phyloP scores from a whole-genome alignment of 352 stramenopile species.

The Peronospora belbahrii region DNA sequence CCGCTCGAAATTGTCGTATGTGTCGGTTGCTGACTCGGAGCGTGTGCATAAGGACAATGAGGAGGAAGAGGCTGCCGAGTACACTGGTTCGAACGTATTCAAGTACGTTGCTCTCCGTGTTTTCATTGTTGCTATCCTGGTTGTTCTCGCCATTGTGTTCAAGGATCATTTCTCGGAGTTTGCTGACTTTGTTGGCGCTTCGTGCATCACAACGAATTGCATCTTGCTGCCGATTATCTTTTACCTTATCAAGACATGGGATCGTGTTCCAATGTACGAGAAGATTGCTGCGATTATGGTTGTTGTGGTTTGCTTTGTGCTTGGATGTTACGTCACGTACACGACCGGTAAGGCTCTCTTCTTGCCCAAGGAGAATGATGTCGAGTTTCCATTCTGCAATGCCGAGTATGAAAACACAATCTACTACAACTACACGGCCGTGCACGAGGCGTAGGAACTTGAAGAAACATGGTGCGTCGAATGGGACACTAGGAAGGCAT shows the following conservation, averaged over 20 bases:
- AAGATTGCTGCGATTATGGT: conserved; percentile 16
- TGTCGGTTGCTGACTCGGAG: conserved; percentile 38
- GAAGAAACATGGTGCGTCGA: too few relatives aligned
- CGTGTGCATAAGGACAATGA: conserved; percentile 26
- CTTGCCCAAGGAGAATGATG: conserved; percentile 18
- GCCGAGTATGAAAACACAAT: conserved; percentile 34
- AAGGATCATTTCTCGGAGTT: conserved; percentile 57
- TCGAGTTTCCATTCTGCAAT: conserved; percentile 44
- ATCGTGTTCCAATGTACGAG: conserved; percentile 23
- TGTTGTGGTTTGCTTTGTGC: conserved; percentile 19
- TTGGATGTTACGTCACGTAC: conserved; percentile 30
- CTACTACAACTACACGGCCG: conserved; percentile 44
- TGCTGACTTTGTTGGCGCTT: conserved; percentile 50
- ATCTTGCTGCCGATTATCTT: conserved; percentile 54
- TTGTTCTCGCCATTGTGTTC: conserved; percentile 31
- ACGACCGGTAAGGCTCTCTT: conserved; percentile 40
- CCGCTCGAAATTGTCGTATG: conserved; percentile 36
- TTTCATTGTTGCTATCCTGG: conserved; percentile 27
- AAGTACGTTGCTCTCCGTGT: conserved; percentile 28
- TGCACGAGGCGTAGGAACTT: too few relatives aligned
- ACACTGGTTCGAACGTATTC: conserved; percentile 22
- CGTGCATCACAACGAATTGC: conserved; percentile 42
- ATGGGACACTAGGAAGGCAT: too few relatives aligned
- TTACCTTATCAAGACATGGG: conserved; percentile 56
- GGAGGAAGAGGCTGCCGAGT: conserved; percentile 30